phyloP scores from a whole-genome alignment of 2,329 filamentous ascomycete genomes.

The Monosporascus sp. region DNA sequence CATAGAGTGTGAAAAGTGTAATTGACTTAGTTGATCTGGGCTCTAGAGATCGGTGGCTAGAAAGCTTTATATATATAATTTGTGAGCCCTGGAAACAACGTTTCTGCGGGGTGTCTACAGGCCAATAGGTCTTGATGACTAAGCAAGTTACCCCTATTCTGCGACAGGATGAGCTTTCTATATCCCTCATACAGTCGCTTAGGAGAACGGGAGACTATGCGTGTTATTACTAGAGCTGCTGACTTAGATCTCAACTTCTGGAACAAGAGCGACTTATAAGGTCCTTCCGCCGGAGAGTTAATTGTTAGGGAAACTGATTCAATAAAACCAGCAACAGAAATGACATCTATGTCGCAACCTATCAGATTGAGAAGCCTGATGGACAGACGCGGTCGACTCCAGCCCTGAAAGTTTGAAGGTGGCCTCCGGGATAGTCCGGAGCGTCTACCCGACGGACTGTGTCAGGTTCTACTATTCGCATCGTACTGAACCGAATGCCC shows the following conservation, averaged over 20 bases:
- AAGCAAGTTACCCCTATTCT: too few relatives aligned
- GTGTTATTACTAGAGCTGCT: constrained; percentile 20
- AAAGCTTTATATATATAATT: too few relatives aligned
- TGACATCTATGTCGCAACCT: constrained; percentile 47
- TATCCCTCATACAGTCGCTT: constrained; percentile 26
- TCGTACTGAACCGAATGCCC: background rate
- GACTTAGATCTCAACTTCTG: constrained; percentile 23
- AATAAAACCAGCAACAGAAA: constrained; percentile 38
- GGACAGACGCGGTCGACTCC: background rate
- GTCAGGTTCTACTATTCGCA: background rate
- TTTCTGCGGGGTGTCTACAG: too few relatives aligned
- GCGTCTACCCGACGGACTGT: background rate
- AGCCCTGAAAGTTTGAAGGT: background rate
- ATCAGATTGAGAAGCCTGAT: constrained; percentile 29
- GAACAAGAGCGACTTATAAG: constrained; percentile 30
- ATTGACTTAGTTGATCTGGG: too few relatives aligned
- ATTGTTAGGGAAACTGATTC: constrained; percentile 38
- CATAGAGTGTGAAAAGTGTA: too few relatives aligned
- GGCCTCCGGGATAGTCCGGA: background rate
- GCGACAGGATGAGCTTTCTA: constrained; percentile 28
- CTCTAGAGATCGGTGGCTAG: too few relatives aligned
- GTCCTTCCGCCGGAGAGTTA: constrained; percentile 36
- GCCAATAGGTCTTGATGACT: too few relatives aligned
- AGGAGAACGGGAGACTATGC: constrained; percentile 19
- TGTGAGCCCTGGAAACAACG: too few relatives aligned